A percentile compares a stretch with the other conserved stretches of the same genome.
Evolutionary conservation across 257 asterid genomes (phyloP).

Genomic region (Gentiana dahurica): DNA sequence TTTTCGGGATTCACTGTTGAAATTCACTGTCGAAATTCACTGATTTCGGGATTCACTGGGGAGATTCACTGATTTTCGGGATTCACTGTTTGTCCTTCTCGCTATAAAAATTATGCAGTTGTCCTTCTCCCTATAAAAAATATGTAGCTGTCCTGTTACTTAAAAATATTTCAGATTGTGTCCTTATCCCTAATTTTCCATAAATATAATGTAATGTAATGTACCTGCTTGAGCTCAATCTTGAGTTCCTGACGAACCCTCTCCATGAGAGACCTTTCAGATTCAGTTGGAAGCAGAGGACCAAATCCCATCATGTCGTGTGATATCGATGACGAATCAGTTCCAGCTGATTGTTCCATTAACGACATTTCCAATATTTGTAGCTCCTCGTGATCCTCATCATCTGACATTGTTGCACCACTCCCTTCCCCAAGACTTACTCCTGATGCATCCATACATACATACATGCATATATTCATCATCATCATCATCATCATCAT

Average conservation of each 20-base stretch:
- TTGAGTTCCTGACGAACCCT: slow-evolving; percentile 93
- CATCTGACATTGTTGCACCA: slow-evolving; percentile 95
- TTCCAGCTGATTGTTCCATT: slow-evolving; percentile 46
- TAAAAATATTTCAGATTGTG: neutral
- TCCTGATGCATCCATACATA: slow-evolving; percentile 26
- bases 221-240: slow-evolving; percentile 87
- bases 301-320: slow-evolving; percentile 89
- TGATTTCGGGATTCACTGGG: too few relatives aligned
- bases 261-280: slow-evolving; percentile 91
- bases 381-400: slow-evolving; percentile 50
- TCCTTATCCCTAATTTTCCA: too few relatives aligned
- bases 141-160: too few relatives aligned
- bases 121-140: too few relatives aligned
- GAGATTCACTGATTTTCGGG: too few relatives aligned
- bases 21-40: too few relatives aligned
- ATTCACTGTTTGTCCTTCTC: too few relatives aligned
- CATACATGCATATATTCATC: too few relatives aligned
- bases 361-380: slow-evolving; percentile 57
- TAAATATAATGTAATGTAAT: neutral
- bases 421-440: slow-evolving; percentile 68
- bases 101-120: too few relatives aligned
- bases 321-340: slow-evolving; percentile 18
- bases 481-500: too few relatives aligned
- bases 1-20: too few relatives aligned
- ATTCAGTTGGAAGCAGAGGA: slow-evolving; percentile 88